phyloP scores from a whole-genome alignment of 1,284 basidiomycete species.

The Irpex sp. region DNA sequence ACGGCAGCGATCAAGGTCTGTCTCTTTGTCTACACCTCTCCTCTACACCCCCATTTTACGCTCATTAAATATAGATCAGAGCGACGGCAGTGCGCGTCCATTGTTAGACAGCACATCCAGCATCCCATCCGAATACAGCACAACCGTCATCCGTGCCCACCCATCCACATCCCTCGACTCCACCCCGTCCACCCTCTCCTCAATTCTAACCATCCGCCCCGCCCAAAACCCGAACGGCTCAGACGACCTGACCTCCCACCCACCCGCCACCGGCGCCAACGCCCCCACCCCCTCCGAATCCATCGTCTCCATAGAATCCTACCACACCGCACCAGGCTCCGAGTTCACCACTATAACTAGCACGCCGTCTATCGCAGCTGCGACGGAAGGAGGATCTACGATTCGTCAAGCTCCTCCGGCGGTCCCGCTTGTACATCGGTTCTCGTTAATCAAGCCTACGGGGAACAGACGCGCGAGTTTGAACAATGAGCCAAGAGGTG shows the following conservation, averaged over 20 bases:
- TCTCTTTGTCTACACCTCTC: not conserved
- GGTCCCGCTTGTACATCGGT: slow-evolving; percentile 67
- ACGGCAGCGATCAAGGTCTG: slow-evolving; percentile 37
- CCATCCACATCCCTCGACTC: slow-evolving; percentile 39
- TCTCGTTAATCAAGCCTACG: slow-evolving; percentile 75
- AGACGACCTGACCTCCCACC: slow-evolving; percentile 20
- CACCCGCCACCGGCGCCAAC: slow-evolving; percentile 21
- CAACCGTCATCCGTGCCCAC: slow-evolving; percentile 55
- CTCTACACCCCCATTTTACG: not conserved
- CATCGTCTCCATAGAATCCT: slow-evolving; percentile 61
- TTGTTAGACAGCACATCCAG: slow-evolving; percentile 47
- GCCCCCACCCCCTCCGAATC: slow-evolving; percentile 36
- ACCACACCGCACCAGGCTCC: slow-evolving; percentile 59
- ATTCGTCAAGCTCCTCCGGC: slow-evolving; percentile 37
- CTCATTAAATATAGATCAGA: slow-evolving; percentile 20
- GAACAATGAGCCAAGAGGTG: slow-evolving; percentile 15
- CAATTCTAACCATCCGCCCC: slow-evolving; percentile 68
- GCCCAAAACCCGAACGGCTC: slow-evolving; percentile 44
- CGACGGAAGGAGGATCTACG: slow-evolving; percentile 71
- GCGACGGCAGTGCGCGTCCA: slow-evolving; percentile 47
- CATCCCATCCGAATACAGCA: slow-evolving; percentile 61
- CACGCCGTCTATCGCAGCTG: slow-evolving; percentile 49
- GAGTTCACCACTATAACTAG: slow-evolving; percentile 29
- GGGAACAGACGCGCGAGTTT: slow-evolving; percentile 46
- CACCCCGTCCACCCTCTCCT: slow-evolving; percentile 50